phyloP scores from a whole-genome alignment of 176 grass and related monocot genomes.

The Oryza coarctata region DNA sequence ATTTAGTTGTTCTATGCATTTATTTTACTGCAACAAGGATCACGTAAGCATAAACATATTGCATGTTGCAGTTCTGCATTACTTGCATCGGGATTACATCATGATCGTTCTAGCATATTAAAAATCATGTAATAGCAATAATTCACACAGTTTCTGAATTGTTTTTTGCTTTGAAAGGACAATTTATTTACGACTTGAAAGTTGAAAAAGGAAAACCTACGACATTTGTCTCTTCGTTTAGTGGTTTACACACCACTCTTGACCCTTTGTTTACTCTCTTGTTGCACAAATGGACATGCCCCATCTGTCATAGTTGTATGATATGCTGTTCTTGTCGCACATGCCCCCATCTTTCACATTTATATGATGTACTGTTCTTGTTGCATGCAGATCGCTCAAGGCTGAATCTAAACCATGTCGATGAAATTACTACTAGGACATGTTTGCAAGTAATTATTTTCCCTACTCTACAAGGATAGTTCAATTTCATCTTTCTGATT shows the following conservation, averaged over 20 bases:
- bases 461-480: constrained; percentile 3
- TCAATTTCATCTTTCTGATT: constrained; percentile 25
- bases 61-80: background rate
- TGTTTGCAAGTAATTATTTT: constrained; percentile 78
- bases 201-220: background rate
- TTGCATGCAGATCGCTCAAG: constrained; percentile 69
- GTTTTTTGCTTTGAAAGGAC: background rate
- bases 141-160: background rate
- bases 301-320: background rate
- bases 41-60: background rate
- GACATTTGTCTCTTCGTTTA: constrained; percentile 28
- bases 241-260: constrained; percentile 6
- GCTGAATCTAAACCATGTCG: constrained; percentile 60
- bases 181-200: background rate
- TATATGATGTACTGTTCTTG: constrained; percentile 30
- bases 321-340: background rate
- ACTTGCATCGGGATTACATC: background rate
- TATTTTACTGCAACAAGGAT: background rate
- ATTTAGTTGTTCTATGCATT: background rate
- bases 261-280: background rate
- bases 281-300: background rate
- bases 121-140: background rate
- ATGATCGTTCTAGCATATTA: background rate
- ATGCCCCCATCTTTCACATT: background rate
- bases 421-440: constrained; percentile 65